Base-by-base conservation (phyloP, 306 rosid genomes). In the Rosa lucieae region DNA sequence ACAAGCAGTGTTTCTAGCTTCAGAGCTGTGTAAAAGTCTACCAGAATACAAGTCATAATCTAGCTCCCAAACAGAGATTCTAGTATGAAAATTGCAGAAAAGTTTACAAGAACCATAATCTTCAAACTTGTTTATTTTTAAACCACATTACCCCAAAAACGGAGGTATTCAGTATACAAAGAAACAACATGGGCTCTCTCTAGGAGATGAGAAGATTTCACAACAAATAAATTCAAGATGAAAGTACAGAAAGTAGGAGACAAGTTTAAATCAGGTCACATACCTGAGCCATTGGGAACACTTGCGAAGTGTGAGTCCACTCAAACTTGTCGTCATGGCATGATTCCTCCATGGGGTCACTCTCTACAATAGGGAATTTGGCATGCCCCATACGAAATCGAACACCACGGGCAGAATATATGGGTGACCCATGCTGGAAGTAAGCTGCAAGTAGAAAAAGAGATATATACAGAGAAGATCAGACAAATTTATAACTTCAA, bases 241-340 rank as follows among this genome's bases (percentile, higher is more conserved):
- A 52, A 77, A 47, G 47, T 32, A 61, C 44, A 61, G 44, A 78
- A 81, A 53, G 75, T 20, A 18, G 17, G 32, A 18, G 9, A 23
- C 23, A 46, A 21, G 29, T 43, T 65, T 15, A 47, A 67, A 26
- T 43, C 23, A 48, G 82, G 72, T 49, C 40, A 69, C 79, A 75
- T 72, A 89, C 99, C 89, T 90, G 92, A 84, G 86, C 75, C 99
- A 95, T 95, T 67, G 89, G 88, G 84, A 91, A 95, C 70, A 74
- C 92, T 5, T 89, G 90, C 66, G 99, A 95, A 73, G 90, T 87
- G 87, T 93, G 91, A 32, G 97, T 93, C 99, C 98, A 95, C 63
- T 74, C 68, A 77, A 84, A 91, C 79, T 52, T 63, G 18, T 89
- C 89, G 10, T 84, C 80, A 79, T 75, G 47, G 20, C 20, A 52